Conservation (phyloP, 441 rosid genomes). For the Gossypium davidsonii region DNA sequence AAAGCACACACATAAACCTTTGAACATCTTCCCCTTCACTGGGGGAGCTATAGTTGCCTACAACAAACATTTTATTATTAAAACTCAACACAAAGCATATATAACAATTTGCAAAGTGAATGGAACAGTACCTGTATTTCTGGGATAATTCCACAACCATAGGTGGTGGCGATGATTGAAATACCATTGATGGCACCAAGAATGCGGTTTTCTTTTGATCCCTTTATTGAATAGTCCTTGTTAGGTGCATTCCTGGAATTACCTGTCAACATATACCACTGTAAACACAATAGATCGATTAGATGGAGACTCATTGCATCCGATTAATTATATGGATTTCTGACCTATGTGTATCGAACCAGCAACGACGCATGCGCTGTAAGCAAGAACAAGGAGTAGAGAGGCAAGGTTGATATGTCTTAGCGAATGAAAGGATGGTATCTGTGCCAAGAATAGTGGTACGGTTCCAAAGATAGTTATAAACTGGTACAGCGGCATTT, state of each 20-base stretch:
- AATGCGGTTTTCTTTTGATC: slow-evolving; percentile 22
- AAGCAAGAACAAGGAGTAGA: slow-evolving; percentile 38
- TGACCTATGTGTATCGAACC: slow-evolving; percentile 40
- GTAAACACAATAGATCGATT: not conserved
- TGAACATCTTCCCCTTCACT: slow-evolving; percentile 57
- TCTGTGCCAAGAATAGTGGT: slow-evolving; percentile 38
- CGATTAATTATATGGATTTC: not conserved
- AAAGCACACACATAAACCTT: slow-evolving; percentile 45
- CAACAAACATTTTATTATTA: not conserved
- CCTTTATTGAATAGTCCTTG: slow-evolving; percentile 34
- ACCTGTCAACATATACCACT: slow-evolving; percentile 21
- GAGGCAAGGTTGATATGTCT: slow-evolving; percentile 52
- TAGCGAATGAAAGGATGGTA: slow-evolving; percentile 59
- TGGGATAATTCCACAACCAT: slow-evolving; percentile 50
- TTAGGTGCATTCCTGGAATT: slow-evolving; percentile 34
- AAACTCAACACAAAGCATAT: too few relatives aligned
- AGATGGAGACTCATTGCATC: not conserved
- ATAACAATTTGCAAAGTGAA: not conserved
- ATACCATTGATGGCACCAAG: slow-evolving; percentile 42
- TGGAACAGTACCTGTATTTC: slow-evolving; percentile 45
- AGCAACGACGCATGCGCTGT: slow-evolving; percentile 31
- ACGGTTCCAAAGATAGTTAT: slow-evolving; percentile 33
- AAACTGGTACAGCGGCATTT: slow-evolving; percentile 46
- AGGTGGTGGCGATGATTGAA: slow-evolving; percentile 42
- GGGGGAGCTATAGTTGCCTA: slow-evolving; percentile 52